Base-by-base conservation (phyloP, 331 rosid species). In the Erythrophleum ivorense region DNA sequence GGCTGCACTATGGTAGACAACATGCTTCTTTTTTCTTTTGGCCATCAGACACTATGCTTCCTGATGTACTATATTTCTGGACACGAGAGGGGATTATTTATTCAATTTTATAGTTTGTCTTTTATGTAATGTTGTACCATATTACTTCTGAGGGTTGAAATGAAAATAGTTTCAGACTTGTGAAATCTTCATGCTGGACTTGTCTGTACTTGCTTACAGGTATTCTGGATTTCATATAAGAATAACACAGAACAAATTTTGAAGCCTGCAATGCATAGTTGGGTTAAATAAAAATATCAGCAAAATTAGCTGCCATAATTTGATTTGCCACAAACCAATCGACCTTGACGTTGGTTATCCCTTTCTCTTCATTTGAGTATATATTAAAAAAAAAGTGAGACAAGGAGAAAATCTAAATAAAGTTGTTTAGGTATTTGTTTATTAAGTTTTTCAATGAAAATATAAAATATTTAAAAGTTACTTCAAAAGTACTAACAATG, bases 21-120 rank as follows among this genome's bases (percentile, higher is more conserved):
- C 21, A 31, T 24, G 72, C 54, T 82, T 58, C 81, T 76, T 10
- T 38, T 38, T 38, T 38, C 6, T 38, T 38, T 38, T 38, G 4
- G 41, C 41, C 6, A 38, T 1, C 41, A 10, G 40, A 76, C 12
- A 54, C 12, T 46, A 11, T 24, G 72, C 54, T 82, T 58, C 81
- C 76, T 10, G 29, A 7, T 60, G n/a, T n/a, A n/a, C n/a, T n/a
- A 45, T 60, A 54, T 71, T 58, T 74, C 45, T 41, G 69, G 16
- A 33, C 46, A 67, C 38, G 11, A 18, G 58, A 18, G 49, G 15
- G 64, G 14, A 71, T 55, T 64, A 24, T 60, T 15, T 31, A 48
- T 64, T 55, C 41, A 9, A 12, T 40, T 62, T 63, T 62, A 24
- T 71, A n/a, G 77, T n/a, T 55, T 78, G 41, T 62, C 57, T 45